phyloP scores from a whole-genome alignment of 371 early-diverging fungal species.

The Rhizopus arrhizus region DNA sequence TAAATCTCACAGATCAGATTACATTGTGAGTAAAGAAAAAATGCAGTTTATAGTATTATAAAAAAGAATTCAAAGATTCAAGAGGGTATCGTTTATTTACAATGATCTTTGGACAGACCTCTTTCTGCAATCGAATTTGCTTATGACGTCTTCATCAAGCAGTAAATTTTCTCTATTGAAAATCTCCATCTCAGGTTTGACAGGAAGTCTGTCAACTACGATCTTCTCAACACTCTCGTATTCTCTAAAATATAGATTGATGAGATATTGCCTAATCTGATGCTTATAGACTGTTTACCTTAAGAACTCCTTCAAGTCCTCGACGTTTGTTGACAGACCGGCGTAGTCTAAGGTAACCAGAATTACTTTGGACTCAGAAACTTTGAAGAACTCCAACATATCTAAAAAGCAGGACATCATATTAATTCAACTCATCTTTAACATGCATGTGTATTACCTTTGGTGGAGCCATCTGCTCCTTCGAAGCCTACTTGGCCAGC shows the following conservation, averaged over 20 bases:
- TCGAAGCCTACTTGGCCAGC: constrained; percentile 3
- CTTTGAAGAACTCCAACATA: constrained; percentile 14
- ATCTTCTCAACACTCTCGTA: constrained; percentile 17
- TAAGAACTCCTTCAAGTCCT: constrained; percentile 23
- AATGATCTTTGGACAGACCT: constrained; percentile 18
- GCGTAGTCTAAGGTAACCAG: constrained; percentile 20
- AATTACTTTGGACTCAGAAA: constrained; percentile 17
- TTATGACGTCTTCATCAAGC: constrained; percentile 15
- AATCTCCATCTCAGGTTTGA: constrained; percentile 19
- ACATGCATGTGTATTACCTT: constrained; percentile 18
- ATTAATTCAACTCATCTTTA: constrained; percentile 23
- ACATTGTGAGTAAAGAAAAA: constrained; percentile 24
- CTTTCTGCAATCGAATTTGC: constrained; percentile 23
- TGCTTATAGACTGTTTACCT: constrained; percentile 23
- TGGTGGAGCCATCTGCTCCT: constrained; percentile 15
- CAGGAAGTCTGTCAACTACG: constrained; percentile 22
- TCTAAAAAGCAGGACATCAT: constrained; percentile 21
- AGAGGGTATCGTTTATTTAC: constrained; percentile 10
- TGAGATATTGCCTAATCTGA: constrained; percentile 18
- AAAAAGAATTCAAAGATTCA: constrained; percentile 17
- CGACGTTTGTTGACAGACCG: constrained; percentile 12
- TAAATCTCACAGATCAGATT: background rate
- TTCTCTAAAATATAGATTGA: constrained; percentile 19
- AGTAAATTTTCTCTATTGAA: constrained; percentile 17
- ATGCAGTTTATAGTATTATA: constrained; percentile 17